Percentiles rank a stretch among this genome's conserved stretches.
Conservation (phyloP, 1,139 yeast species). For the Pichia sp. region DNA sequence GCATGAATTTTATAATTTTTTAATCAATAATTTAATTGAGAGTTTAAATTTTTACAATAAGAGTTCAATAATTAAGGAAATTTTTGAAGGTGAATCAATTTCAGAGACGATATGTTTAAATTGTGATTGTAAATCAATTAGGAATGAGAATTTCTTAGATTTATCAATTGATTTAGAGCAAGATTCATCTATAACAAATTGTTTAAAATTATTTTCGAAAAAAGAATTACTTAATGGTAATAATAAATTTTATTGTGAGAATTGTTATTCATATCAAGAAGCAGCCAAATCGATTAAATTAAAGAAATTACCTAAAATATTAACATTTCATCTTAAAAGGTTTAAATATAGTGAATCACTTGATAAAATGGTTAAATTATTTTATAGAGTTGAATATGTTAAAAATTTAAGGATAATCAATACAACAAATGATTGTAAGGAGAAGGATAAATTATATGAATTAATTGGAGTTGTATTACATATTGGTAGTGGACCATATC, state of each 20-base stretch:
- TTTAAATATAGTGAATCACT: conserved; percentile 84
- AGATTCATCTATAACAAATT: conserved; percentile 64
- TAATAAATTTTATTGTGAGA: conserved; percentile 89
- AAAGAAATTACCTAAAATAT: conserved; percentile 65
- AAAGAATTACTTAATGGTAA: conserved; percentile 80
- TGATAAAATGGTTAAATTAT: conserved; percentile 77
- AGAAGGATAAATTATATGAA: conserved; percentile 57
- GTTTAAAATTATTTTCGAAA: conserved; percentile 73
- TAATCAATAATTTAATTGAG: conserved; percentile 78
- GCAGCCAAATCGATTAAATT: conserved; percentile 90
- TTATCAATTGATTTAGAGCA: conserved; percentile 79
- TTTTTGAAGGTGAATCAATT: conserved; percentile 80
- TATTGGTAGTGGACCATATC: conserved; percentile 96
- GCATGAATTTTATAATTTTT: conserved; percentile 86
- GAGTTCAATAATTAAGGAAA: conserved; percentile 43
- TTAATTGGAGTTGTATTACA: conserved; percentile 84
- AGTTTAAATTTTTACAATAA: conserved; percentile 8
- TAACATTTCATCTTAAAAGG: conserved; percentile 80
- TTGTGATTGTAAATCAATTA: conserved; percentile 79
- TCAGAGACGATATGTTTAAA: conserved; percentile 86
- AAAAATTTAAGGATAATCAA: conserved; percentile 65
- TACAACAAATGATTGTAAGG: conserved; percentile 49
- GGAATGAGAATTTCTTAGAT: conserved; percentile 83
- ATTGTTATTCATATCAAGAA: conserved; percentile 85
- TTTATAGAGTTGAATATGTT: conserved; percentile 80